Evolutionary conservation across 306 rosid genomes (phyloP), one percentile per base, ranked within the genome.

Genomic region (Sechiopsis laciniata): DNA sequence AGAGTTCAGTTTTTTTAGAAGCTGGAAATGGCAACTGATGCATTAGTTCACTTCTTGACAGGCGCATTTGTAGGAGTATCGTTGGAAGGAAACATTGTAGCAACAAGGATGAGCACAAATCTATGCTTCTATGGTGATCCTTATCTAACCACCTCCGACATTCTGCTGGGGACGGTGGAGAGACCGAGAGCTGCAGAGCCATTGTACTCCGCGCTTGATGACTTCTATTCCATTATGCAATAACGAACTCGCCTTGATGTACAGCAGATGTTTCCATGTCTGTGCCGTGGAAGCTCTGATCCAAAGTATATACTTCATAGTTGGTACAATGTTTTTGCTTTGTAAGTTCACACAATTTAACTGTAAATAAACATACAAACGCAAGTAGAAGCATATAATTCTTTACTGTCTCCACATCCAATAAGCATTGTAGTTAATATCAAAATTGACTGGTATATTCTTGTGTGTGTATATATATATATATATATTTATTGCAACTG

Each of bases 51-150:
- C 17, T 81, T 21, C 72, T 73, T 53, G 67, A 42, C 78, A 91
- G 99, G 97, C 46, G 97, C 97, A 65, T 95, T 95, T 82, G 87
- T 95, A 55, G 99, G 99, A 75, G 88, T 91, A 8, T 95, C 99
- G 22, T 73, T 95, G 84, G 99, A 95, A 88, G 96, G 97, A 73
- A 95, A 95, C 83, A 15, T 95, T 10, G 97, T 95, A 48, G 82
- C 96, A 64, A 95, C 95, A 21, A 86, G 99, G 83, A 88, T 83
- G 97, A 87, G 90, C 59, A 76, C 95, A 57, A 95, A 95, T 78
- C 80, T 88, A 46, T 85, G 86, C 40, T 95, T 95, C 77, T 95
- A 95, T 53, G 97, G 97, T 0, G 99, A 95, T 78, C 97, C 96
- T 69, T 95, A 95, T 83, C 85, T 95, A 79, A 85, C 95, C 59